Evolutionary conservation across 169 alveolate species (phyloP).

Genomic region (Plasmodium blacklocki): DNA sequence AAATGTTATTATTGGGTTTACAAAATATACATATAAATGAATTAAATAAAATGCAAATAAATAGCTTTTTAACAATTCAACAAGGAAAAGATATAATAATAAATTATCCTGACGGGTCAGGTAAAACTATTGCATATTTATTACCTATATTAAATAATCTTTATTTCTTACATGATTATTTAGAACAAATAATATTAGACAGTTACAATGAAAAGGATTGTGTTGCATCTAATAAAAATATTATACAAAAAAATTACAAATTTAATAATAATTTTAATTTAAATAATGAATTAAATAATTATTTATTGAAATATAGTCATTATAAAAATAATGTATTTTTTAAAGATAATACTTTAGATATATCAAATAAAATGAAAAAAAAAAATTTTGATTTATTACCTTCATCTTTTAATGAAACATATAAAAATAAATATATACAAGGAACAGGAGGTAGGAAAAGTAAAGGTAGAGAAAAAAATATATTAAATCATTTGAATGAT

Average conservation of each 20-base stretch:
- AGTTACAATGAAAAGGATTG: background rate
- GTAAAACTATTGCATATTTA: slow-evolving; percentile 85
- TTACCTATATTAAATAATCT: slow-evolving; percentile 83
- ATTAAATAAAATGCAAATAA: slow-evolving; percentile 79
- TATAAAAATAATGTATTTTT: slow-evolving; percentile 47
- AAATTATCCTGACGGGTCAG: slow-evolving; percentile 80
- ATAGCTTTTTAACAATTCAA: slow-evolving; percentile 80
- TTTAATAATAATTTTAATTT: slow-evolving; percentile 70
- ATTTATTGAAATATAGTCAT: slow-evolving; percentile 56
- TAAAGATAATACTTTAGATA: slow-evolving; percentile 23
- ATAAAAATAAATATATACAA: background rate
- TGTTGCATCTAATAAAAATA: slow-evolving; percentile 5
- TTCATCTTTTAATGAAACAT: slow-evolving; percentile 6
- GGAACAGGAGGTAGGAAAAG: background rate
- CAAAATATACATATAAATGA: slow-evolving; percentile 66
- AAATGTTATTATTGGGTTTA: slow-evolving; percentile 66
- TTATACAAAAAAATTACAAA: slow-evolving; percentile 28
- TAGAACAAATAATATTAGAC: slow-evolving; percentile 78
- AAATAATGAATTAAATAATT: slow-evolving; percentile 76
- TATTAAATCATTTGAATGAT: background rate
- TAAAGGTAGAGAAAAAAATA: background rate
- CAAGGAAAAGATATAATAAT: slow-evolving; percentile 84
- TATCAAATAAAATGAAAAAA: slow-evolving; percentile 20
- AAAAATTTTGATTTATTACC: slow-evolving; percentile 39
- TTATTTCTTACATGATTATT: slow-evolving; percentile 83